Conservation (phyloP, 2,329 filamentous ascomycete genomes). For the Colletotrichum phormii region DNA sequence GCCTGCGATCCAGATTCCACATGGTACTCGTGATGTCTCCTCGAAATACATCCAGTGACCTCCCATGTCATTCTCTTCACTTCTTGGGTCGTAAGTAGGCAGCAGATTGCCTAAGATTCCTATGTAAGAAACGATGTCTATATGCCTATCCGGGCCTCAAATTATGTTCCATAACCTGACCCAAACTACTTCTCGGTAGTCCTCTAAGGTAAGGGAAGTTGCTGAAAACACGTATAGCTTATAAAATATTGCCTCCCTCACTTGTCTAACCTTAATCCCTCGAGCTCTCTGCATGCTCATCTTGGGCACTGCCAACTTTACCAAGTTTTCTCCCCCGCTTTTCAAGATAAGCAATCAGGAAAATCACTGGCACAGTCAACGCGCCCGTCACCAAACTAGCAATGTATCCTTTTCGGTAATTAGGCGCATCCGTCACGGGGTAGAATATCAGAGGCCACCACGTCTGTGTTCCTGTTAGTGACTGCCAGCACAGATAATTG, state of each 20-base stretch:
- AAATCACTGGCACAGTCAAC: slow-evolving; percentile 49
- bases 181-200: no score
- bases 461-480: slow-evolving; percentile 37
- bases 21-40: no score
- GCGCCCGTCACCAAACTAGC: slow-evolving; percentile 52
- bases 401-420: slow-evolving; percentile 52
- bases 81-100: no score
- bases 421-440: slow-evolving; percentile 52
- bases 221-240: neutral
- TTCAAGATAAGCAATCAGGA: slow-evolving; percentile 51
- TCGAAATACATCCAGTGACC: no score
- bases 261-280: neutral
- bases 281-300: neutral
- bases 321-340: slow-evolving; percentile 37
- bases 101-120: no score
- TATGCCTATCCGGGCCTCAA: no score
- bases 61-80: no score
- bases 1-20: no score
- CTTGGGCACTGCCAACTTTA: neutral
- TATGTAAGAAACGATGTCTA: no score
- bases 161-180: no score
- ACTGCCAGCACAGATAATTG: neutral
- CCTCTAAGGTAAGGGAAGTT: no score
- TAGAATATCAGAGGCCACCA: slow-evolving; percentile 56
- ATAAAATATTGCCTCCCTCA: neutral